These are phyloP conservation scores for Boletus subparvulus DNA, from an alignment of 768 basidiomycete species.

Conservation along the genomic window DNA sequence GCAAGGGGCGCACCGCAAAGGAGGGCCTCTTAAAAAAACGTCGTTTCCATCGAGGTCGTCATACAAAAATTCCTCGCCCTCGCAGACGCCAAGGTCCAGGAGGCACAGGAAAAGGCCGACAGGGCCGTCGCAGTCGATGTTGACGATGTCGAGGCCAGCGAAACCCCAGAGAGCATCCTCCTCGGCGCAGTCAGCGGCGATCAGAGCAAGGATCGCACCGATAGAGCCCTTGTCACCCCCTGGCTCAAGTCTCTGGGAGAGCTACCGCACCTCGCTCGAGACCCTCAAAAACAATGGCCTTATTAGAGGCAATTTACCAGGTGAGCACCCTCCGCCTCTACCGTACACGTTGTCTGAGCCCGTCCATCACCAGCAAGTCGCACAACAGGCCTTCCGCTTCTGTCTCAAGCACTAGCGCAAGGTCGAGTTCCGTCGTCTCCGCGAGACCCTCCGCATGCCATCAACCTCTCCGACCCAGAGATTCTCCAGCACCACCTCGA, in stretches of 20 bases:
- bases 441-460: constrained; percentile 91
- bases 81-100: constrained; percentile 77
- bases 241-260: constrained; percentile 99
- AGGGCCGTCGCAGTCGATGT: constrained; percentile 76
- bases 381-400: constrained; percentile 96
- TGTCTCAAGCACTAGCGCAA: constrained; percentile 91
- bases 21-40: constrained; percentile 72
- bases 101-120: constrained; percentile 85
- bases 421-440: constrained; percentile 95
- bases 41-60: constrained; percentile 88
- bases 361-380: constrained; percentile 66
- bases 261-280: constrained; percentile 67
- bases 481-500: constrained; percentile 95
- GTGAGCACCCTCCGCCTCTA: too few species aligned
- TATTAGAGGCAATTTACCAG: constrained; percentile 57
- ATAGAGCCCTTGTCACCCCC: constrained; percentile 91
- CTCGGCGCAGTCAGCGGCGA: constrained; percentile 35
- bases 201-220: constrained; percentile 91
- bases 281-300: constrained; percentile 93
- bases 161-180: constrained; percentile 85
- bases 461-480: constrained; percentile 94
- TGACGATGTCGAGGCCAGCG: constrained; percentile 93
- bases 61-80: constrained; percentile 83
- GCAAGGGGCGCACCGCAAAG: constrained; percentile 73
- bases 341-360: too few species aligned